Base-by-base conservation (phyloP, 768 basidiomycete species). In the Boletus patriciae region DNA sequence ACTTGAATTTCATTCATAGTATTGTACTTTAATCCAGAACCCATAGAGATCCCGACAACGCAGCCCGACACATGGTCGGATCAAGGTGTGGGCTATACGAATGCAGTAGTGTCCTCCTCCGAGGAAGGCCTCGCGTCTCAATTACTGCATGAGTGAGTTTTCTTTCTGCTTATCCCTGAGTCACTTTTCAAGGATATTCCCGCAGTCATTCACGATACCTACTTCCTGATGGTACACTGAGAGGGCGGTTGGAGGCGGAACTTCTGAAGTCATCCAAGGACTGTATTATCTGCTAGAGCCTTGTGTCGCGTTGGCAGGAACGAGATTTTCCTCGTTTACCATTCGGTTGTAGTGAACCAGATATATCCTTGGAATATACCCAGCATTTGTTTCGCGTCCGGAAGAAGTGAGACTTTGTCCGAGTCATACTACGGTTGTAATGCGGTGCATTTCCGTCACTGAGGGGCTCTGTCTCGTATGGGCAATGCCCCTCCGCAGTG, bases 391-490 rank as follows among this genome's bases (percentile, higher is more conserved):
- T 25, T 25, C 34, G 7, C 23, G 25, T 11, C 7, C 4, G 34
- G 23, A 34, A n/a, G 44, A n/a, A n/a, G n/a, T n/a, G 27, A 29
- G 27, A 13, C 8, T 19, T 10, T 44, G 27, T 49, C 19, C n/a
- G n/a, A n/a, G n/a, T n/a, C n/a, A n/a, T n/a, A n/a, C n/a, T n/a
- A n/a, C n/a, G n/a, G n/a, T n/a, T n/a, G 16, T 29, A 46, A 56
- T 57, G 71, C 79, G 47, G 84, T 83, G 44, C 47, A 60, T 76
- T 81, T 0, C 80, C 81, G 7, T 80, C 83, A 9, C 78, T 70
- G 66, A 62, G 40, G 54, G 36, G 25, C 1, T 41, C 9, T n/a
- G 27, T 25, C n/a, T n/a, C n/a, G 25, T 18, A 40, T 34, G 3
- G 6, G 15, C n/a, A n/a, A n/a, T n/a, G 8, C 16, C 36, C 31